phyloP scores from a whole-genome alignment of 2,329 filamentous ascomycete species.

The Diaporthe capsici region DNA sequence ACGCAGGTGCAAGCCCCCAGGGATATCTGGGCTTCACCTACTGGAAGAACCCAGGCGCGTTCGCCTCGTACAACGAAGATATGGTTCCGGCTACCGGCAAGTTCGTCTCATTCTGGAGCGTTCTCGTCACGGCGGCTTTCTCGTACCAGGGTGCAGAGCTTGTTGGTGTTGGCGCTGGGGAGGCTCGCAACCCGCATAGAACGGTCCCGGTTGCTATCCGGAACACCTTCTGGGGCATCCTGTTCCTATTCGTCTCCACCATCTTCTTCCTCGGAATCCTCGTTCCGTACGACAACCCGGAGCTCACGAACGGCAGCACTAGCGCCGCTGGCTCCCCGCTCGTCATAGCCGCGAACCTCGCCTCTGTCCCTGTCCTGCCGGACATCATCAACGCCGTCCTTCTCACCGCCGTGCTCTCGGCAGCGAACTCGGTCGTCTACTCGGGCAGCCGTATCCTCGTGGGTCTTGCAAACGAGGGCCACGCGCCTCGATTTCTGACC shows the following conservation, averaged over 20 bases:
- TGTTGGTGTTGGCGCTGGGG: conserved; percentile 83
- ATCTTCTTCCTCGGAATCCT: conserved; percentile 81
- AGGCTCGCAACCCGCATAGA: conserved; percentile 80
- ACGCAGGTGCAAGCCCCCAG: conserved; percentile 77
- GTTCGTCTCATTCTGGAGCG: conserved; percentile 79
- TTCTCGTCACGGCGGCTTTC: conserved; percentile 78
- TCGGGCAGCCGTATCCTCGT: conserved; percentile 78
- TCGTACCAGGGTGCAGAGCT: conserved; percentile 82
- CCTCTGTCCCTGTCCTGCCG: conserved; percentile 74
- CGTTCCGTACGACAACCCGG: conserved; percentile 72
- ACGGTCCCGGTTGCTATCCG: conserved; percentile 80
- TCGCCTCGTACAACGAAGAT: conserved; percentile 55
- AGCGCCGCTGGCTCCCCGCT: conserved; percentile 77
- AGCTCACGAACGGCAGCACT: conserved; percentile 64
- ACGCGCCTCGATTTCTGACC: conserved; percentile 72
- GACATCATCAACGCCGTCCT: conserved; percentile 84
- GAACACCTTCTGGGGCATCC: conserved; percentile 82
- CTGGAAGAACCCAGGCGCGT: conserved; percentile 78
- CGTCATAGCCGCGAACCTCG: conserved; percentile 71
- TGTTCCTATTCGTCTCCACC: conserved; percentile 75
- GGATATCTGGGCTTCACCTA: conserved; percentile 82
- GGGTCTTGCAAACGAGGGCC: conserved; percentile 74
- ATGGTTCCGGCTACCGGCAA: conserved; percentile 61
- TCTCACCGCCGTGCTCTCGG: conserved; percentile 82
- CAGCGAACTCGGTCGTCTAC: conserved; percentile 84